Conservation (phyloP, 2,329 filamentous ascomycete species). For the Eutypella sp. region DNA sequence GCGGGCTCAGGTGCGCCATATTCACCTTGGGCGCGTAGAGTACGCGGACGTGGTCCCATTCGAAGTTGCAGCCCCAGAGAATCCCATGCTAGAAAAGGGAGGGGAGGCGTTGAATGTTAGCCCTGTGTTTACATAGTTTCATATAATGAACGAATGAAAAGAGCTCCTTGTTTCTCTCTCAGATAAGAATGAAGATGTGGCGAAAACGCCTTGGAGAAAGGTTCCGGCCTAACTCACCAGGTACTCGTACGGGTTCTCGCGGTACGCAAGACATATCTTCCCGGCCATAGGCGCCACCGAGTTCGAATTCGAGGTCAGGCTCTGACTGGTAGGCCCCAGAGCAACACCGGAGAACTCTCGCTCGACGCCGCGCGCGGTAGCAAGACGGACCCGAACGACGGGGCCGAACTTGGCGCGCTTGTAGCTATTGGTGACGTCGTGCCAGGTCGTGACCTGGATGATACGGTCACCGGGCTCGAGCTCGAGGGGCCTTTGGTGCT, state of each 20-base stretch:
- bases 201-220: too few relatives aligned
- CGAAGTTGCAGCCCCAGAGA: constrained; percentile 14
- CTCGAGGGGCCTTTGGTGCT: constrained; percentile 2
- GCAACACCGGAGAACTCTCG: constrained; percentile 12
- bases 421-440: constrained; percentile 10
- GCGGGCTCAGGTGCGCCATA: too few relatives aligned
- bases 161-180: too few relatives aligned
- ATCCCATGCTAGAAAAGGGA: constrained; percentile 7
- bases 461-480: constrained; percentile 11
- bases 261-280: constrained; percentile 10
- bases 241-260: constrained; percentile 15
- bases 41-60: constrained; percentile 16
- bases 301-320: too few relatives aligned
- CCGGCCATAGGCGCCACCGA: constrained; percentile 2
- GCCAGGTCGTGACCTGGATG: constrained; percentile 13
- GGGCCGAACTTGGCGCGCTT: constrained; percentile 13
- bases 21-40: constrained; percentile 3
- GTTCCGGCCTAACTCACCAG: constrained; percentile 12
- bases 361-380: constrained; percentile 6
- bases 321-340: too few relatives aligned
- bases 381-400: constrained; percentile 8
- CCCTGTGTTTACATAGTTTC: too few relatives aligned
- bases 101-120: too few relatives aligned
- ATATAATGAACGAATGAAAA: too few relatives aligned
- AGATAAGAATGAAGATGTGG: too few relatives aligned